Conservation (phyloP, 768 basidiomycete genomes). For the Dioszegia hungarica region DNA sequence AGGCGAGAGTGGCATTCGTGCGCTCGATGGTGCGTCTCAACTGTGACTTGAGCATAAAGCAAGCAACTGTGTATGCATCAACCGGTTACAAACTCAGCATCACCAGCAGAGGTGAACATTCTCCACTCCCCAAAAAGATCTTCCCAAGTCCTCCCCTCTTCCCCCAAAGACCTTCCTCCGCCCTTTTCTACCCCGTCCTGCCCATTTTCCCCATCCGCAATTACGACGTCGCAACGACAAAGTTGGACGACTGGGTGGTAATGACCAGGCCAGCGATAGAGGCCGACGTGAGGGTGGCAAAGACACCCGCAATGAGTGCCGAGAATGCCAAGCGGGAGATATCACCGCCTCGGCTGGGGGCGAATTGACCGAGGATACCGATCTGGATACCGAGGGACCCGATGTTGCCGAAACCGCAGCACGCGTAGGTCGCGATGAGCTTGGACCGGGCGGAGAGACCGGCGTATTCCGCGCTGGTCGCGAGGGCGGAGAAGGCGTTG, state of each 20-base stretch:
- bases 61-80: neutral
- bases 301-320: constrained; percentile 27
- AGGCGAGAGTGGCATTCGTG: too few species aligned
- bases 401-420: constrained; percentile 83
- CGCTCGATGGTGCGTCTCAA: too few species aligned
- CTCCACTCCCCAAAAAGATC: too few species aligned
- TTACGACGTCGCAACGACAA: neutral
- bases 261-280: constrained; percentile 28
- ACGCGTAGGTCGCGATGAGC: constrained; percentile 77
- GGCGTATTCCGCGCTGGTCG: constrained; percentile 54
- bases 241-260: constrained; percentile 7
- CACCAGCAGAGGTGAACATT: too few species aligned
- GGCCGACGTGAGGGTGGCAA: constrained; percentile 31
- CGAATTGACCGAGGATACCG: constrained; percentile 55
- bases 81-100: neutral
- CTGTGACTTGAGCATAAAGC: too few species aligned
- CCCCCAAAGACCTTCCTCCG: too few species aligned
- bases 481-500: constrained; percentile 47
- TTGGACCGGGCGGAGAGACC: constrained; percentile 57
- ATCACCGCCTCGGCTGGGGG: constrained; percentile 63
- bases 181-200: neutral
- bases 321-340: constrained; percentile 56
- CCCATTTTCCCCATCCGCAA: neutral
- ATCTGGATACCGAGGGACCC: constrained; percentile 73
- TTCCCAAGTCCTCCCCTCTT: too few species aligned